Conservation (phyloP, 2,329 filamentous ascomycete genomes). For the Pseudomassariella vexata region DNA sequence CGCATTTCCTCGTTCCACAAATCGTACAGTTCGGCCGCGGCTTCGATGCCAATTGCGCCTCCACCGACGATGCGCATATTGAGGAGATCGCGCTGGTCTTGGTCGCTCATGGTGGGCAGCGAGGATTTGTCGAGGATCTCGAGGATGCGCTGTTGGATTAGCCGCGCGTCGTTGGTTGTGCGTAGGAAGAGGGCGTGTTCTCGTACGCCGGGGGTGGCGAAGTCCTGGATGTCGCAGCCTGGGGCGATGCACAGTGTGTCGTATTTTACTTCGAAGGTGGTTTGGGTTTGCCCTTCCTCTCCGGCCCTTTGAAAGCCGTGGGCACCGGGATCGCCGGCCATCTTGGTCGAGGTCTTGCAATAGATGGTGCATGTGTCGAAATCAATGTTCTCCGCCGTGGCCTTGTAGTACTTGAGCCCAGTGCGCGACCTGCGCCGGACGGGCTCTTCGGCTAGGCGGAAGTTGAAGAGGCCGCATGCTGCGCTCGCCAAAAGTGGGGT, state of each 20-base stretch:
- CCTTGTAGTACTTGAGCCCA: constrained; percentile 30
- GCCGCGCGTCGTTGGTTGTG: constrained; percentile 26
- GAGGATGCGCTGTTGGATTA: constrained; percentile 26
- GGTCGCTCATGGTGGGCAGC: constrained; percentile 14
- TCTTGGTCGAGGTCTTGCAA: constrained; percentile 26
- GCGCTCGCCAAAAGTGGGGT: constrained; percentile 38
- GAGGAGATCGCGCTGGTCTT: constrained; percentile 26
- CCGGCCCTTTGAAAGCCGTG: too few species aligned
- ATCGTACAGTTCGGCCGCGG: constrained; percentile 36
- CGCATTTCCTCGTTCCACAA: constrained; percentile 30
- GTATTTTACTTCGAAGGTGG: constrained; percentile 30
- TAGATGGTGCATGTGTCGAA: constrained; percentile 24
- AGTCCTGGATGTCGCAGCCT: constrained; percentile 33
- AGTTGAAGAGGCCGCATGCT: constrained; percentile 37
- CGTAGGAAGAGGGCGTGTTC: constrained; percentile 31
- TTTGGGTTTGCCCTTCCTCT: too few species aligned
- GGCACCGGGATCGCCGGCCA: constrained; percentile 24
- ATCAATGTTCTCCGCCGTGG: constrained; percentile 30
- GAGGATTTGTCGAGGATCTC: constrained; percentile 21
- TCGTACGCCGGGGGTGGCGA: constrained; percentile 30
- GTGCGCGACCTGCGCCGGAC: constrained; percentile 26
- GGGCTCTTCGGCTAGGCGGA: constrained; percentile 37
- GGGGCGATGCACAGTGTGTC: constrained; percentile 35
- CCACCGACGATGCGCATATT: constrained; percentile 34
- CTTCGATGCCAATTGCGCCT: constrained; percentile 34